Evolutionary conservation across 1,139 yeast genomes (phyloP), one percentile per base, ranked within the genome.

Genomic region (Zygosaccharomyces sapae): DNA sequence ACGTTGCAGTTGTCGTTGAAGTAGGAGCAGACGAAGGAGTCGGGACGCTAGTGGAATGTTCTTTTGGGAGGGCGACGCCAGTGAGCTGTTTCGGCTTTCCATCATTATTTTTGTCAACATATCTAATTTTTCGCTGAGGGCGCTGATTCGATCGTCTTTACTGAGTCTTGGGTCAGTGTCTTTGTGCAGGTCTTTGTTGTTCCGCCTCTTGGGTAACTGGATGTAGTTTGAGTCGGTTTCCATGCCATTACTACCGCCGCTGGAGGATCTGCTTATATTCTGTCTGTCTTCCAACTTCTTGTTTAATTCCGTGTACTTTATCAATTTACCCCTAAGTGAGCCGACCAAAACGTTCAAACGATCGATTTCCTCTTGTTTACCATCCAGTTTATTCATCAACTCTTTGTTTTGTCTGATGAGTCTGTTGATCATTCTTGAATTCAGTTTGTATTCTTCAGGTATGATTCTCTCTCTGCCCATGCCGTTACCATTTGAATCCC

Each of bases 261-360:
- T 51, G 33, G 48, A 43, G 33, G 42, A 39, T 31, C 48, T 38
- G 25, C 44, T 46, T 27, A 24, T 43, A 22, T 20, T 41, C 5
- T 39, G 38, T 18, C 39, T 40, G 19, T 44, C 49, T 38, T 48
- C 51, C 33, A 56, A 45, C 34, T 55, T 55, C 46, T 56, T 56
- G 53, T 55, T 56, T 45, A 56, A 50, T 41, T 56, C 59, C n/a
- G 59, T 56, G 50, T 56, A 56, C 36, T 56, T 58, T 45, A 57
- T 56, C 29, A 58, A 46, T 41, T 58, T 58, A n/a, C 57, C 59
- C 40, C 62, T 49, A 18, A 58, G 40, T 3, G 62, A 57, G 9
- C 59, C 60, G 7, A 57, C 58, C 33, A 58, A 41, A 2, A 57
- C 55, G 45, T 57, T 58, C 35, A 58, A 49, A 38, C 59, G 53